phyloP scores from a whole-genome alignment of 495 filamentous ascomycete species.

The Talaromyces stipitatus region DNA sequence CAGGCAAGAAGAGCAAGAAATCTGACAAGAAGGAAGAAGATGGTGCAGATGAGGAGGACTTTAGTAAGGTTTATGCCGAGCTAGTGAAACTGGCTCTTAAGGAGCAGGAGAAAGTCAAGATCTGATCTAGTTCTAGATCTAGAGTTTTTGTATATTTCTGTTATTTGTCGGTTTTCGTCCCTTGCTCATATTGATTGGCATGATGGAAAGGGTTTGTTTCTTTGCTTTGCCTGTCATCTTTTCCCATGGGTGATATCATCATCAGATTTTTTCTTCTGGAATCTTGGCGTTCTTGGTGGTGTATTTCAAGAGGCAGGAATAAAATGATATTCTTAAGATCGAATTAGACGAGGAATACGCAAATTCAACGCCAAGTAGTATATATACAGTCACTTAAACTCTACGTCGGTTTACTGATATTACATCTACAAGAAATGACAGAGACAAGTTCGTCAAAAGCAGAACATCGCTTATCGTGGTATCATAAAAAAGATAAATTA shows the following conservation, averaged over 20 bases:
- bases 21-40: slow-evolving; percentile 37
- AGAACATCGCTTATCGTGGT: slow-evolving; percentile 4
- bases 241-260: slow-evolving; percentile 1
- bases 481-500: slow-evolving; percentile 1
- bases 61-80: slow-evolving; percentile 64
- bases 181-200: neutral
- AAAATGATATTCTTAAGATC: neutral
- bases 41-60: slow-evolving; percentile 52
- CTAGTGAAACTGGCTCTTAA: slow-evolving; percentile 67
- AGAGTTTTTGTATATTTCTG: neutral
- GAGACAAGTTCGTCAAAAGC: neutral
- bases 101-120: slow-evolving; percentile 45
- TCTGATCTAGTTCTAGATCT: slow-evolving; percentile 20
- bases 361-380: too few species aligned
- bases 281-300: slow-evolving; percentile 2
- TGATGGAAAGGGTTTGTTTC: neutral
- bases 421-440: neutral
- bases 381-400: neutral
- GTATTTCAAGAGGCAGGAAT: slow-evolving; percentile 1
- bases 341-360: neutral
- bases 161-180: neutral
- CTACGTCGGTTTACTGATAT: too few species aligned
- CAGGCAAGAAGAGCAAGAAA: slow-evolving; percentile 44
- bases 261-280: neutral
- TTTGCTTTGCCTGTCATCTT: neutral